These are phyloP conservation scores for Calocybe cyanea DNA, from an alignment of 768 basidiomycete genomes.

Conservation along the genomic window DNA sequence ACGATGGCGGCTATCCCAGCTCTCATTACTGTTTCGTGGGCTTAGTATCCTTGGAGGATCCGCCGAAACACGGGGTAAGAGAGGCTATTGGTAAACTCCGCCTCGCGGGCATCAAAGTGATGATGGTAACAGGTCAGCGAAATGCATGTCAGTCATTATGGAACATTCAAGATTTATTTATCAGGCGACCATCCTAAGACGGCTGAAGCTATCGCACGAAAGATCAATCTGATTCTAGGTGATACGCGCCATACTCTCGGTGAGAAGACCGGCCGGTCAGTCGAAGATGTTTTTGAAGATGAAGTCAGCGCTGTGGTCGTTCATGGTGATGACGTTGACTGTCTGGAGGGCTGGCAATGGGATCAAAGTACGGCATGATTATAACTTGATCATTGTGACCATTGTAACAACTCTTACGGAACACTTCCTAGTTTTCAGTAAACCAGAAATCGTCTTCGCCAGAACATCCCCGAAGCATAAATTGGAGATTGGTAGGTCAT, in stretches of 20 bases:
- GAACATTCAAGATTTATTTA: neutral
- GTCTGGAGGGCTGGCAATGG: conserved; percentile 69
- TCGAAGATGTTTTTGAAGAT: conserved; percentile 64
- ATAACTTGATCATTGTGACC: neutral
- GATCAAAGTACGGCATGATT: conserved; percentile 60
- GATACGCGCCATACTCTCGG: conserved; percentile 61
- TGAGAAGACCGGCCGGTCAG: conserved; percentile 48
- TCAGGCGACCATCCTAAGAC: conserved; percentile 69
- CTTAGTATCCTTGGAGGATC: conserved; percentile 65
- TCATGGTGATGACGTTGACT: conserved; percentile 66
- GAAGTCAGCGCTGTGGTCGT: conserved; percentile 64
- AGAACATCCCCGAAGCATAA: conserved; percentile 72
- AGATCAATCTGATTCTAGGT: conserved; percentile 66
- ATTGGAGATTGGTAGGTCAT: conserved; percentile 57
- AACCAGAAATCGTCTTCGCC: conserved; percentile 69
- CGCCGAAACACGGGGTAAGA: conserved; percentile 67
- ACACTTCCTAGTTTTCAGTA: conserved; percentile 50
- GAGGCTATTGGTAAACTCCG: conserved; percentile 70
- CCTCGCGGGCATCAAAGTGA: conserved; percentile 69
- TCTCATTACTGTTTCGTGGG: conserved; percentile 61
- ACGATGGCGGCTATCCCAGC: conserved; percentile 49
- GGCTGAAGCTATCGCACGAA: conserved; percentile 69
- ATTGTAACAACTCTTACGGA: conserved; percentile 6
- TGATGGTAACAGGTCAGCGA: conserved; percentile 65
- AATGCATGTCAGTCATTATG: neutral